Conservation (phyloP, 805 yeast genomes). For the Limtongia smithiae region DNA sequence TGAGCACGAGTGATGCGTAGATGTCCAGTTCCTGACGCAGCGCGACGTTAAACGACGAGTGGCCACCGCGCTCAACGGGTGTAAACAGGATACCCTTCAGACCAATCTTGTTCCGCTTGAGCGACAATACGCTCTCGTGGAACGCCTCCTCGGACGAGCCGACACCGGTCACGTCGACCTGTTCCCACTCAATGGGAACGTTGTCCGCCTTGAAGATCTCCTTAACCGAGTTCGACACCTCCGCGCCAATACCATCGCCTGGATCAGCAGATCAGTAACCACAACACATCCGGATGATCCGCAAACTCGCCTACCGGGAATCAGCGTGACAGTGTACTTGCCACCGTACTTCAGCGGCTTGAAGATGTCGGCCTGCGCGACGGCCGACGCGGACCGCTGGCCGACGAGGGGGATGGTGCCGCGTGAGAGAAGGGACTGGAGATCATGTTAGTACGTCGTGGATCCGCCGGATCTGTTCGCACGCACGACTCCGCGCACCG, state of each 20-base stretch:
- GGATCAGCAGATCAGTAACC: neutral
- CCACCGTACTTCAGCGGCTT: constrained; percentile 94
- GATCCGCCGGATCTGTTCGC: too few relatives aligned
- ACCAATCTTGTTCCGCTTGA: constrained; percentile 95
- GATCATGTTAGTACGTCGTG: constrained; percentile 1
- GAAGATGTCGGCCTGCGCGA: constrained; percentile 58
- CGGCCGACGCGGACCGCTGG: constrained; percentile 49
- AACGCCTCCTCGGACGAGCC: constrained; percentile 45
- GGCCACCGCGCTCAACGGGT: constrained; percentile 72
- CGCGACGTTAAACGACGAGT: constrained; percentile 89
- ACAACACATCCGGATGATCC: neutral
- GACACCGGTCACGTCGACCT: constrained; percentile 58
- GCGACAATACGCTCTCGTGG: constrained; percentile 61
- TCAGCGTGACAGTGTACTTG: constrained; percentile 85
- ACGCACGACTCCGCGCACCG: too few relatives aligned
- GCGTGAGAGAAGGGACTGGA: constrained; percentile 14
- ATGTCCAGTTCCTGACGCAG: constrained; percentile 93
- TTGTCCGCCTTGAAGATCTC: constrained; percentile 81
- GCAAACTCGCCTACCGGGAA: constrained; percentile 51
- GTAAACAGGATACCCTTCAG: constrained; percentile 94
- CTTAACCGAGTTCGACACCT: constrained; percentile 89
- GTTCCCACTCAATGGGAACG: constrained; percentile 93
- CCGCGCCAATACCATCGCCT: constrained; percentile 98
- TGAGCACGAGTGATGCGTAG: constrained; percentile 90
- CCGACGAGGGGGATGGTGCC: constrained; percentile 25